Base-by-base conservation (phyloP, 768 basidiomycete species). In the Podaxis sp. region DNA sequence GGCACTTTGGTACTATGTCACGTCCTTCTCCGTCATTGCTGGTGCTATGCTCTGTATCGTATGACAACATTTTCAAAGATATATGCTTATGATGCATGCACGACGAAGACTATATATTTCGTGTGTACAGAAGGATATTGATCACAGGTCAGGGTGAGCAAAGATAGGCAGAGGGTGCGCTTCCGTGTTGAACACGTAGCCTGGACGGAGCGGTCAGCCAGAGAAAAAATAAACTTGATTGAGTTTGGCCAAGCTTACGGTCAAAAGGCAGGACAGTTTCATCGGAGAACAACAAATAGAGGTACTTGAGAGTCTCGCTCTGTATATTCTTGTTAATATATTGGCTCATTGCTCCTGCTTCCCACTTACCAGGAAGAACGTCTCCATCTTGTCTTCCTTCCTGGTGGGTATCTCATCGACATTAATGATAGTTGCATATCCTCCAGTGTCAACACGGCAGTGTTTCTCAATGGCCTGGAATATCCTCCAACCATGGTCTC, bases 121-220 rank as follows among this genome's bases (percentile, higher is more conserved):
- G 23, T 5, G 50, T n/a, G 40, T 14, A 42, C 40, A 42, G 0
- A 42, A 14, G n/a, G 13, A 7, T 51, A n/a, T 16, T 4, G 27
- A n/a, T 32, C 13, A 44, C 42, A 44, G 63, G 69, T 5, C 75
- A 82, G 23, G 72, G 71, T 32, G 32, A 32, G 32, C 32, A 69
- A 92, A 90, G 44, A 91, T 82, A 4, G 90, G 90, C 37, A 93
- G 71, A 28, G 77, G 75, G 61, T 76, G 75, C 2, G 75, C 77
- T 81, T 98, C 95, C 1, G 95, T 97, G 66, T 96, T 97, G 74
- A 97, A 91, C 6, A 97, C 93, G 67, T 89, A 88, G 69, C 87
- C 91, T 92, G 64, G 14, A 59, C 57, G 23, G 18, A 14, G 37
- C 23, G 61, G 21, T 18, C 48, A 18, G 53, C 28, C 10, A 47